Percentiles rank a stretch among this genome's conserved stretches.
These are phyloP conservation scores for Diaporthe sp. DNA, from an alignment of 2,329 filamentous ascomycete genomes.

Conservation along the genomic window DNA sequence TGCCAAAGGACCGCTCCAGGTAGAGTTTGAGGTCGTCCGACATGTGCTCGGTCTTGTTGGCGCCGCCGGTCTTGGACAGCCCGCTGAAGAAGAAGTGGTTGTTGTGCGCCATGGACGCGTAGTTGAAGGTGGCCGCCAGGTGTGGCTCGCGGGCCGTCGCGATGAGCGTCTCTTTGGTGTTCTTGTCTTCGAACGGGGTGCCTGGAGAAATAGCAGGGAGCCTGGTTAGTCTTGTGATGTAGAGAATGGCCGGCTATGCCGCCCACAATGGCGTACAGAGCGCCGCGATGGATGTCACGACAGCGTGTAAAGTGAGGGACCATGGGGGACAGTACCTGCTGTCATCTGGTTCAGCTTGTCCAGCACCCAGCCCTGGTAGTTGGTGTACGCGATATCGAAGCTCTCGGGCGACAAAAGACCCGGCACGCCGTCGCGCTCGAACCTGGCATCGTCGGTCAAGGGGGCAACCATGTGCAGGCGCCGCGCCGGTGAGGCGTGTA, in stretches of 20 bases:
- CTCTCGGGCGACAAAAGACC: constrained; percentile 78
- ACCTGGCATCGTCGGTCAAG: constrained; percentile 61
- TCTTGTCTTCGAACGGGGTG: constrained; percentile 72
- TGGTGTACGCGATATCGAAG: constrained; percentile 83
- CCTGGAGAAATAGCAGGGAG: constrained; percentile 59
- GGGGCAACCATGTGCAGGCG: constrained; percentile 59
- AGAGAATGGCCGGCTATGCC: neutral
- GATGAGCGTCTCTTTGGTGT: constrained; percentile 78
- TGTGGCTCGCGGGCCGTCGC: constrained; percentile 83
- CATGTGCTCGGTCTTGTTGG: constrained; percentile 60
- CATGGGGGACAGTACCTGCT: constrained; percentile 67
- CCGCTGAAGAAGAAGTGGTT: constrained; percentile 85
- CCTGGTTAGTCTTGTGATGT: constrained; percentile 28
- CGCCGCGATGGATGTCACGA: neutral
- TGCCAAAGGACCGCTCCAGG: constrained; percentile 82
- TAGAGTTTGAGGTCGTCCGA: constrained; percentile 64
- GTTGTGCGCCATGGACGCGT: constrained; percentile 97
- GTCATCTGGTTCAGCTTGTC: constrained; percentile 82
- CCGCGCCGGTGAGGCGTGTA: constrained; percentile 38
- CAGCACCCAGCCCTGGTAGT: constrained; percentile 83
- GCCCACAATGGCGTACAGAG: neutral
- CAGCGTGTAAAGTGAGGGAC: neutral
- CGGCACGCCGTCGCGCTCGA: constrained; percentile 66
- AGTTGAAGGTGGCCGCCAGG: constrained; percentile 89
- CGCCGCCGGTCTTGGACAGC: constrained; percentile 52